Base-by-base conservation (phyloP, 2,329 filamentous ascomycete genomes). In the Sphaerulina musiva region DNA sequence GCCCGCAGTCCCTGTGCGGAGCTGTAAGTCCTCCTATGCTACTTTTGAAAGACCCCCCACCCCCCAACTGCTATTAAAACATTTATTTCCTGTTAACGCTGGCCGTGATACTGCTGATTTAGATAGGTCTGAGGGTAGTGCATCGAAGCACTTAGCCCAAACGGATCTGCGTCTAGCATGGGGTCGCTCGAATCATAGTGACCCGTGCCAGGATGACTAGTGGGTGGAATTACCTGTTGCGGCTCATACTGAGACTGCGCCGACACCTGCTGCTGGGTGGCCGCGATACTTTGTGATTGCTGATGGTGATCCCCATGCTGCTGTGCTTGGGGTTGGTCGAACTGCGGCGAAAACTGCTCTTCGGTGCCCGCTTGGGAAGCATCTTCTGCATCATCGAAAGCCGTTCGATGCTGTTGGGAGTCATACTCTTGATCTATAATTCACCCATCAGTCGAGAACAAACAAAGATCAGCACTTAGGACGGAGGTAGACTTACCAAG, bases 341-440 rank as follows among this genome's bases (percentile, higher is more conserved):
- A 62, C 26, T 65, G 64, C 14, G 61, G 55, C 8, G 64, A 57
- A 50, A 67, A 68, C 10, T 58, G 54, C 45, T 60, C 57, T 32
- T 59, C 57, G 12, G 61, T 53, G 40, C 39, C 62, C 49, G 58
- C 45, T 23, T 62, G 38, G 23, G 32, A 55, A 39, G 68, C 65
- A 42, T 59, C 57, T 44, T 68, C 66, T 51, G 61, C 46, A 78
- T 54, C 85, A 66, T 96, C 91, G 71, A 95, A 83, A 79, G 95
- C 87, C 36, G 68, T 66, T 55, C 62, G 65, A 12, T 65, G 59
- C 51, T 66, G 66, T 92, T 89, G 70, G 82, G 66, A 64, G 71
- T 96, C 91, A 75, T 96, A 97, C 77, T 97, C 92, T 80, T 95
- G 90, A 77, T 97, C 92, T 96, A 77, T 78, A 79, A 67, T 76